These are phyloP conservation scores for Pleurozium schreberi DNA, from an alignment of 225 moss, liverwort and hornwort genomes.

Conservation along the genomic window DNA sequence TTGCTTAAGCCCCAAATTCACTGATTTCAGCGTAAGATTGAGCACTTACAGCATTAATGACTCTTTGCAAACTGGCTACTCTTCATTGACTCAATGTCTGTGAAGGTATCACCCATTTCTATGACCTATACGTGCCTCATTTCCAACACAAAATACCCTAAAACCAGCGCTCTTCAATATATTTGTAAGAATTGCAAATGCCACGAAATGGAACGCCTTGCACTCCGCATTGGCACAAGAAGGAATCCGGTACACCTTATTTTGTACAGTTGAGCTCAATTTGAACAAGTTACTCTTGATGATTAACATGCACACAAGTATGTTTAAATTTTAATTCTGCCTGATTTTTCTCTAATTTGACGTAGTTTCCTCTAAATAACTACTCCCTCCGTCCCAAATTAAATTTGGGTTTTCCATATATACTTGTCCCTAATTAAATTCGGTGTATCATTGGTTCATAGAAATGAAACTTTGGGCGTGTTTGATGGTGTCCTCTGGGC, in stretches of 20 bases:
- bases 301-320: not conserved
- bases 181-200: not conserved
- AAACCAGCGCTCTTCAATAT: not conserved
- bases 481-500: no score
- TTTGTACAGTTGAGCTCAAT: not conserved
- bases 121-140: not conserved
- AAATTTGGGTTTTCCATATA: no score
- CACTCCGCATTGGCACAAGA: not conserved
- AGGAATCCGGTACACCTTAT: not conserved
- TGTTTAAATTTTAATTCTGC: not conserved
- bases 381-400: not conserved
- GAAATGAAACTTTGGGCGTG: no score
- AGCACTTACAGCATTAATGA: not conserved
- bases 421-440: no score
- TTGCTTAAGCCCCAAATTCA: not conserved
- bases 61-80: not conserved
- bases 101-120: not conserved
- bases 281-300: not conserved
- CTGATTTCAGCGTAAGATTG: not conserved
- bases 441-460: no score
- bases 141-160: not conserved
- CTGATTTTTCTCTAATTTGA: not conserved
- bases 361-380: not conserved
- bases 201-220: not conserved
- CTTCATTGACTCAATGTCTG: not conserved